Evolutionary conservation across 331 rosid species (phyloP).

Genomic region (Phaseolus coccineus): DNA sequence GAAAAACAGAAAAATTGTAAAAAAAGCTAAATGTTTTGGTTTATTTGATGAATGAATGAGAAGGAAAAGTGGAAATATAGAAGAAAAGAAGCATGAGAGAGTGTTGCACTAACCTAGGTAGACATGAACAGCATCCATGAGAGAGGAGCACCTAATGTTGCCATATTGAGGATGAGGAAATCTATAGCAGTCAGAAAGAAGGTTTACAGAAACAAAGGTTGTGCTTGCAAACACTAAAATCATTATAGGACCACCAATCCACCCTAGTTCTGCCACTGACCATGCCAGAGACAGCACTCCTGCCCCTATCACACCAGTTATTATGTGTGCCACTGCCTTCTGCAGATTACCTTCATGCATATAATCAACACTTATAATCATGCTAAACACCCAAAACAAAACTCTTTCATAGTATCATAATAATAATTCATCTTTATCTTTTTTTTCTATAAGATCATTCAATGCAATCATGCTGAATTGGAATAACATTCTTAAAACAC

Average conservation of each 20-base stretch:
- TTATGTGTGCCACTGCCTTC: slow-evolving; percentile 70
- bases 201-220: slow-evolving; percentile 55
- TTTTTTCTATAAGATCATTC: no score
- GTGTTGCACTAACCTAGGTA: slow-evolving; percentile 36
- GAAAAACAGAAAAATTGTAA: no score
- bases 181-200: slow-evolving; percentile 64
- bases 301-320: slow-evolving; percentile 86
- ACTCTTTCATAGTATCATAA: no score
- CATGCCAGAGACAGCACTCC: slow-evolving; percentile 84
- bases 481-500: no score
- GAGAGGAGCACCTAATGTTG: slow-evolving; percentile 39
- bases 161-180: slow-evolving; percentile 60
- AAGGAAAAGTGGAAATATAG: background rate
- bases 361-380: background rate
- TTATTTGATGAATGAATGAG: no score
- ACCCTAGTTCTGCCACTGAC: slow-evolving; percentile 82
- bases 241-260: slow-evolving; percentile 68
- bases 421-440: no score
- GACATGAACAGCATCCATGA: slow-evolving; percentile 58
- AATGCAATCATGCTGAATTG: no score
- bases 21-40: no score
- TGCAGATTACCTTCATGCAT: slow-evolving; percentile 50
- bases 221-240: slow-evolving; percentile 55
- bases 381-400: background rate
- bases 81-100: no score